These are phyloP conservation scores for Populus euphratica DNA, from an alignment of 345 rosid species.

Conservation along the genomic window DNA sequence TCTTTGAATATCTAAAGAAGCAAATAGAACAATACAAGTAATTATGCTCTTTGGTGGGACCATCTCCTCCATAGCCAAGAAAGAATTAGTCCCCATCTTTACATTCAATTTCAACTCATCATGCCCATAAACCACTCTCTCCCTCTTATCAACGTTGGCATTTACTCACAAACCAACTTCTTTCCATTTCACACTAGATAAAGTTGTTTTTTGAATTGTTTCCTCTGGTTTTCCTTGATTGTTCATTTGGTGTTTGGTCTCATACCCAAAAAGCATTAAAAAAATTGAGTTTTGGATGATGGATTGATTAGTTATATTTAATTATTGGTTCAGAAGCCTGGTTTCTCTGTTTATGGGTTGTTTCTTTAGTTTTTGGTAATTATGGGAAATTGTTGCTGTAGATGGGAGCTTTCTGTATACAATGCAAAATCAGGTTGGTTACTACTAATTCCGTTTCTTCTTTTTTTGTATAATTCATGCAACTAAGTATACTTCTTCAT, in stretches of 20 bases:
- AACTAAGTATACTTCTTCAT: background rate
- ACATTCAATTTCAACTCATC: conserved; percentile 41
- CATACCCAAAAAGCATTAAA: conserved; percentile 7
- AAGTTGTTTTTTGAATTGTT: conserved; percentile 1
- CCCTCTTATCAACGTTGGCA: conserved; percentile 18
- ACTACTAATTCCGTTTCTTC: background rate
- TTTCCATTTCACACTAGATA: conserved; percentile 13
- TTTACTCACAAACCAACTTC: conserved; percentile 15
- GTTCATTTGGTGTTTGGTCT: conserved; percentile 12
- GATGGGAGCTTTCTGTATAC: conserved; percentile 64
- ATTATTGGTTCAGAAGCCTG: conserved; percentile 16
- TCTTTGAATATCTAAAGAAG: conserved; percentile 4
- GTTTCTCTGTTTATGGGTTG: conserved; percentile 1
- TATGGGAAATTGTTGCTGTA: conserved; percentile 90
- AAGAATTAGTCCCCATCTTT: conserved; percentile 37
- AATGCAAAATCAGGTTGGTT: conserved; percentile 83
- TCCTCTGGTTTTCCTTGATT: conserved; percentile 16
- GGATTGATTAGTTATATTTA: conserved; percentile 4
- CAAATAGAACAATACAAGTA: background rate
- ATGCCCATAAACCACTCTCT: conserved; percentile 31
- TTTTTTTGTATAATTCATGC: background rate
- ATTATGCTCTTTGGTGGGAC: conserved; percentile 31
- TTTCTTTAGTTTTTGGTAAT: conserved; percentile 9
- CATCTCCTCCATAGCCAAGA: conserved; percentile 61
- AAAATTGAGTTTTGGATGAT: conserved; percentile 18